Evolutionary conservation across 2,329 filamentous ascomycete species (phyloP), one percentile per base, ranked within the genome.

Genomic region (Pleoardoris graminearum): DNA sequence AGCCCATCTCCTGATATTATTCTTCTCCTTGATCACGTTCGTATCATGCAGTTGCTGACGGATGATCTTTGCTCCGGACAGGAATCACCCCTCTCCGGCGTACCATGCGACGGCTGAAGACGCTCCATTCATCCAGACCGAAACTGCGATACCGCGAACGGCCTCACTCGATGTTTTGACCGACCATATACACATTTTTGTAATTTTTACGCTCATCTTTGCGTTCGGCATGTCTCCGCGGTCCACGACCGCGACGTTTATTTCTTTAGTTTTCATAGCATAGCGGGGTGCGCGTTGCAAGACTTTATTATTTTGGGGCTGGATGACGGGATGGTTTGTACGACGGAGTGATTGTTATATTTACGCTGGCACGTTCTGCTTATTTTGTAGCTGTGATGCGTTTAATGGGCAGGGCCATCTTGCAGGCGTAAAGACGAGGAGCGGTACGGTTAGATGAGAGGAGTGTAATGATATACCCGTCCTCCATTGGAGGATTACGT

Each of bases 71-170:
- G 58, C 53, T 60, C 53, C 56, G 53, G 50, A 53, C 57, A 71
- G 67, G 61, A 49, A 58, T 72, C 45, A 69, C 69, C 51, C 69
- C 70, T 58, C 59, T 73, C 37, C 60, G 62, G 51, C 65, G 68
- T 50, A 73, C 70, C 25, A 62, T 73, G 58, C 64, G 66, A 54
- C 62, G 67, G 49, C 61, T 73, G 52, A 60, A 61, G 52, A 63
- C 67, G 53, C 65, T 73, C 43, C 70, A 73, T 62, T 73, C 70
- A 30, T 72, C 70, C 23, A 61, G 51, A 53, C 51, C 61, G 35
- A 60, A 39, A 50, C 49, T 65, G 43, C 57, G 62, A 52, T 59
- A 58, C 17, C 33, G n/a, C 8, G 44, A 47, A 56, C 64, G 65
- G 39, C 61, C 66, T 37, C 60, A 65, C 54, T 70, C 66, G 33